These are phyloP conservation scores for Xerophyta viscosa DNA, from an alignment of 106 monocot species.

Conservation along the genomic window DNA sequence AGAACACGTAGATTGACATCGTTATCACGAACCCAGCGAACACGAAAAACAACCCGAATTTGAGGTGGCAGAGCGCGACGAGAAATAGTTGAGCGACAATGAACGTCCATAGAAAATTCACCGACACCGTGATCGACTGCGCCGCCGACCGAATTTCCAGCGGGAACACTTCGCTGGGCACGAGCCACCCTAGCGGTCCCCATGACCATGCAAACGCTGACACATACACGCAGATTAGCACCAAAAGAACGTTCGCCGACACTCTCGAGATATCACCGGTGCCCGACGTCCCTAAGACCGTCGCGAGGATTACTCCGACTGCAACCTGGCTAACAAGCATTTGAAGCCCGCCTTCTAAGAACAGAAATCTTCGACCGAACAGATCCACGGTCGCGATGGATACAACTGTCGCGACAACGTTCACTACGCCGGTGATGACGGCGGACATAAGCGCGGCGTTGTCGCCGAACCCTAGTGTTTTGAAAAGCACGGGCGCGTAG, in stretches of 20 bases:
- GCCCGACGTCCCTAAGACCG: slow-evolving; percentile 8
- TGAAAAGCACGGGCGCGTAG: slow-evolving; percentile 37
- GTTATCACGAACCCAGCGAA: slow-evolving; percentile 9
- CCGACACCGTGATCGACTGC: slow-evolving; percentile 14
- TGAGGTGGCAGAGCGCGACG: slow-evolving; percentile 13
- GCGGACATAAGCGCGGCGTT: slow-evolving; percentile 29
- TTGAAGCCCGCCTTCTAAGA: slow-evolving; percentile 14
- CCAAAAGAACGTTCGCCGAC: slow-evolving; percentile 5
- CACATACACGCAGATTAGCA: slow-evolving; percentile 18
- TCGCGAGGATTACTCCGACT: slow-evolving; percentile 9
- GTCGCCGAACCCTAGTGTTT: slow-evolving; percentile 28
- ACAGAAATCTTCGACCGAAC: slow-evolving; percentile 6
- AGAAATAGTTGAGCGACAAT: slow-evolving; percentile 17
- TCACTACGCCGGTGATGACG: slow-evolving; percentile 23
- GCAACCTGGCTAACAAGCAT: slow-evolving; percentile 12
- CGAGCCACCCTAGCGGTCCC: slow-evolving; percentile 20
- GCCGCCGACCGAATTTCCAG: slow-evolving; percentile 34
- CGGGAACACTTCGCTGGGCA: slow-evolving; percentile 26
- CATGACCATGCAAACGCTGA: slow-evolving; percentile 28
- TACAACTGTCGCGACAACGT: slow-evolving; percentile 9
- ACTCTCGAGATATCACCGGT: background rate
- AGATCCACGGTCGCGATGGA: slow-evolving; percentile 10
- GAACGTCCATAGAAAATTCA: slow-evolving; percentile 19
- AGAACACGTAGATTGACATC: slow-evolving; percentile 11
- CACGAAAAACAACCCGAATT: slow-evolving; percentile 17